Base-by-base conservation (phyloP, 257 asterid species). In the Plantago major region DNA sequence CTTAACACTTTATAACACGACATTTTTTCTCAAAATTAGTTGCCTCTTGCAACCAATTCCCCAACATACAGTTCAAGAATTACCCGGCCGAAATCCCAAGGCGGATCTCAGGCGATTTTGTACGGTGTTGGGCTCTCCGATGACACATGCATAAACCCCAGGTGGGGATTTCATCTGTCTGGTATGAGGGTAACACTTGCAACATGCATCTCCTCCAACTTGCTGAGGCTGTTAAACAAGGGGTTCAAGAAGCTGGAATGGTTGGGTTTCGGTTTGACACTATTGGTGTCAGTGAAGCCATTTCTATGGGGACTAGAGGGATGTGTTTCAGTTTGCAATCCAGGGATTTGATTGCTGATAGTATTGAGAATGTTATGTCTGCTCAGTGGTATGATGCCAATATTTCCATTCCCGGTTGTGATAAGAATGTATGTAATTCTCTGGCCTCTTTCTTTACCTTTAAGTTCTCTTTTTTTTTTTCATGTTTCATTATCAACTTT, bases 351-450 rank as follows among this genome's bases (percentile, higher is more conserved):
- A 93, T 89, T 80, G 99, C 99, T 51, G 97, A 93, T 66, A 93
- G 99, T 62, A 89, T 93, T 64, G 99, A 93, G 85, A 89, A 95
- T 63, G 97, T 93, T 4, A 93, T 93, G 97, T 77, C 91, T 72
- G 99, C 97, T 63, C 99, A 93, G 83, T 89, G 97, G 97, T 93
- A 93, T 76, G 99, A 93, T 56, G 99, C 87, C 9, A 93, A 93
- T 65, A 89, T 93, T 58, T 87, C 99, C 33, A 89, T 89, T 51
- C 99, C 97, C 13, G 97, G 99, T 0, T 93, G 99, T 54, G 97
- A 93, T 77, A 93, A 93, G 70, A 93, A 93, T 79, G 99, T 92
- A 81, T 74, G 74, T 33, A n/a, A 16, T 62, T 26, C 26, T 15
- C n/a, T n/a, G n/a, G n/a, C 56, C 16, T 44, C n/a, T 52, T 43